A percentile compares a stretch with the other conserved stretches of the same genome.
Conservation (phyloP, 768 basidiomycete species). For the Amanita phalloides region DNA sequence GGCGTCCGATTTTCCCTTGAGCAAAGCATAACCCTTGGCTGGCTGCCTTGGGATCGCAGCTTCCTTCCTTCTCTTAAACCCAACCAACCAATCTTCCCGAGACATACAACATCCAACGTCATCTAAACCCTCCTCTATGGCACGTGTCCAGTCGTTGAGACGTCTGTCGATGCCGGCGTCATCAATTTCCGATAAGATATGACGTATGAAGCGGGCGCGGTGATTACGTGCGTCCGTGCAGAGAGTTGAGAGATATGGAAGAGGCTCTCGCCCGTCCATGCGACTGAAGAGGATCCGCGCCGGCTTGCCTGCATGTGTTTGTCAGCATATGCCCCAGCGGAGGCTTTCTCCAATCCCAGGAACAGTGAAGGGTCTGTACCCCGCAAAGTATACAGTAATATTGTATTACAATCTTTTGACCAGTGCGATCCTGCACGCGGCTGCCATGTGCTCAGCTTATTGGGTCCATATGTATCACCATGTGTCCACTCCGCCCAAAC, state of each 20-base stretch:
- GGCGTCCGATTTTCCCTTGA: neutral
- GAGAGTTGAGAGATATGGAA: constrained; percentile 24
- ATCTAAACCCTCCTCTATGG: constrained; percentile 37
- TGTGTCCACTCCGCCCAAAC: no score
- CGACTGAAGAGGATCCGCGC: neutral
- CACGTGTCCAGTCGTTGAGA: constrained; percentile 31
- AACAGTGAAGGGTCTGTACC: no score
- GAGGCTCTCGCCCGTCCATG: constrained; percentile 12
- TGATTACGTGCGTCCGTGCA: constrained; percentile 30
- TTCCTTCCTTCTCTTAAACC: constrained; percentile 26
- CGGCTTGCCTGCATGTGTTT: no score
- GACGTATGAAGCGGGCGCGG: constrained; percentile 27
- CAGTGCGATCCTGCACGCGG: no score
- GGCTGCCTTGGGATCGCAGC: constrained; percentile 8
- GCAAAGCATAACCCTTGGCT: neutral
- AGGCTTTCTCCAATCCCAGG: no score
- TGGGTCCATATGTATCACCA: no score
- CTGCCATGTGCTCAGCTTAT: no score
- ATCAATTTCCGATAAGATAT: constrained; percentile 26
- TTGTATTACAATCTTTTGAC: no score
- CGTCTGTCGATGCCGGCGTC: constrained; percentile 18
- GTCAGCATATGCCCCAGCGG: no score
- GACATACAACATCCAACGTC: constrained; percentile 29
- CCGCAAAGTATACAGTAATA: no score
- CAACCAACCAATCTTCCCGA: constrained; percentile 36